These are phyloP conservation scores for Pythium monospermum DNA, from an alignment of 352 stramenopile species.

Conservation along the genomic window DNA sequence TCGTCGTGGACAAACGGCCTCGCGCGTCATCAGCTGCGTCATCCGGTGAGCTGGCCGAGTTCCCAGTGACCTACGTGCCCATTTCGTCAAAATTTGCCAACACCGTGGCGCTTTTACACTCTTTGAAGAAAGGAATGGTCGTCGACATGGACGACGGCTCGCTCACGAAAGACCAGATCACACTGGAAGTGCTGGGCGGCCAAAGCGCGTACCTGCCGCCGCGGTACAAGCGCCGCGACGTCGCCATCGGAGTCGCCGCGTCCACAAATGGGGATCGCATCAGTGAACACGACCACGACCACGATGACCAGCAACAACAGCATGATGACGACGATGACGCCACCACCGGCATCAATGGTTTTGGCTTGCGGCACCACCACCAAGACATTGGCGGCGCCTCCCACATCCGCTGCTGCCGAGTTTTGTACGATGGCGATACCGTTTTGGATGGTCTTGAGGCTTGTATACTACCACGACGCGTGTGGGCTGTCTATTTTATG, in stretches of 20 bases:
- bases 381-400: slow-evolving; percentile 33
- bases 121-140: slow-evolving; percentile 42
- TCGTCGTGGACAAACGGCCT: slow-evolving; percentile 25
- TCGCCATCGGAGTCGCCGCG: slow-evolving; percentile 1
- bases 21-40: slow-evolving; percentile 36
- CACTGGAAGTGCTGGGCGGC: slow-evolving; percentile 60
- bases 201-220: slow-evolving; percentile 52
- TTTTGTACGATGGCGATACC: slow-evolving; percentile 71
- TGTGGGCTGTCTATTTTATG: slow-evolving; percentile 61
- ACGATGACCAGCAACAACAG: slow-evolving; percentile 31
- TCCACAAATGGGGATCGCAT: slow-evolving; percentile 39
- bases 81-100: slow-evolving; percentile 47
- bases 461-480: slow-evolving; percentile 46
- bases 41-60: slow-evolving; percentile 42
- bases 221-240: slow-evolving; percentile 27
- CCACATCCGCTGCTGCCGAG: slow-evolving; percentile 68
- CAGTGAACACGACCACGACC: slow-evolving; percentile 35
- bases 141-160: slow-evolving; percentile 76
- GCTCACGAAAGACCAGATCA: slow-evolving; percentile 75
- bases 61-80: slow-evolving; percentile 66
- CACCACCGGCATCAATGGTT: slow-evolving; percentile 31
- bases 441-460: slow-evolving; percentile 62
- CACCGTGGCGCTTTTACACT: slow-evolving; percentile 48
- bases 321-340: slow-evolving; percentile 37
- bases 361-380: slow-evolving; percentile 56